These are phyloP conservation scores for Ascoidea rubescens DNA, from an alignment of 805 yeast genomes.

Conservation along the genomic window DNA sequence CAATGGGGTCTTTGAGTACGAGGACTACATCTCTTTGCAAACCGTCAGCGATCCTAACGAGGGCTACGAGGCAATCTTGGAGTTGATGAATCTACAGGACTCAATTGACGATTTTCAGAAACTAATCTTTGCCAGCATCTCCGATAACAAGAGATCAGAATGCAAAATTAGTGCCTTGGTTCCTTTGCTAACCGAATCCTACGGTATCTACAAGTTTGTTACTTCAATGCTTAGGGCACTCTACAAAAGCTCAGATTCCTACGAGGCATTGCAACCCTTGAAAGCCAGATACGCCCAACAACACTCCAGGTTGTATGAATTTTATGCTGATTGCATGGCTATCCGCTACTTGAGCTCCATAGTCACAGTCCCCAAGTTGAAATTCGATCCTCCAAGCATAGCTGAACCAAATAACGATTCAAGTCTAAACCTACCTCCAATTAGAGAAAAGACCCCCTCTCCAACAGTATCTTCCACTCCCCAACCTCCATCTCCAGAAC, in stretches of 20 bases:
- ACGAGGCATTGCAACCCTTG: constrained; percentile 66
- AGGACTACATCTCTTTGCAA: constrained; percentile 79
- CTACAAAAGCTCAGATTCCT: constrained; percentile 57
- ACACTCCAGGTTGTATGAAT: constrained; percentile 53
- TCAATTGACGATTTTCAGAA: constrained; percentile 66
- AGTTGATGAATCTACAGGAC: constrained; percentile 78
- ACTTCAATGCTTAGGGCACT: constrained; percentile 86
- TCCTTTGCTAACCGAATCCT: constrained; percentile 81
- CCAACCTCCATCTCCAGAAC: background rate
- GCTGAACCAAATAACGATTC: constrained; percentile 28
- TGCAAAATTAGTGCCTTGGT: constrained; percentile 79
- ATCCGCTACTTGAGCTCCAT: constrained; percentile 69
- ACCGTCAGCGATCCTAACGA: constrained; percentile 90
- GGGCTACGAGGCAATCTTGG: constrained; percentile 82
- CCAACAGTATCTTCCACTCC: background rate
- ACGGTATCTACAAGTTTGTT: constrained; percentile 82
- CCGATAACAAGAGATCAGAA: constrained; percentile 42
- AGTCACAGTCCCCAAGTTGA: constrained; percentile 55
- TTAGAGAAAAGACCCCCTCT: background rate
- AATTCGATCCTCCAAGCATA: constrained; percentile 43
- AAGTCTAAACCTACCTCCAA: constrained; percentile 8
- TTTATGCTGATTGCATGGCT: constrained; percentile 82
- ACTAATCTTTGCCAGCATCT: constrained; percentile 57
- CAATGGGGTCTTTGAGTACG: constrained; percentile 92
- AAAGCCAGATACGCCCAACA: constrained; percentile 59